Evolutionary conservation across 345 rosid genomes (phyloP), one percentile per base, ranked within the genome.

Genomic region (Linum trigynum): DNA sequence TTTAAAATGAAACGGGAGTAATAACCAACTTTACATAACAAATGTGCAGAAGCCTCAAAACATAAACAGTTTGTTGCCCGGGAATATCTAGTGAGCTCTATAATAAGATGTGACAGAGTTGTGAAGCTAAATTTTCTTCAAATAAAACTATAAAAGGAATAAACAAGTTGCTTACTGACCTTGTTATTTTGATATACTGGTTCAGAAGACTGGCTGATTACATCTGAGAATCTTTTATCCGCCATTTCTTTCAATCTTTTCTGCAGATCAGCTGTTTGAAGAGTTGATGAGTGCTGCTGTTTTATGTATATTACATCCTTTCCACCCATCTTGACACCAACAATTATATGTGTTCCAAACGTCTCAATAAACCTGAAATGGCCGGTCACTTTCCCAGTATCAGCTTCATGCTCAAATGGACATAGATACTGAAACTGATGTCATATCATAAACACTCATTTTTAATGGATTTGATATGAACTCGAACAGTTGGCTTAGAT

Each of bases 301-400:
- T 92, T 90, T 59, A 88, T 73, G 71, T 82, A 88, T 71, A 92
- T 79, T 48, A 92, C 98, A 77, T 89, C 97, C 80, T 90, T 89
- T 62, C 95, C 98, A 71, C 98, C 98, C 95, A 89, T 89, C 80
- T 89, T 89, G 62, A 92, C 82, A 65, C 96, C 88, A 76, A 86
- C 89, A 66, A 89, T 79, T 57, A 92, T 77, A 82, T 92, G 98
- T 5, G 98, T 92, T 39, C 98, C 98, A 76, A 74, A 92, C 14
- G 48, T 79, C 71, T 92, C 87, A 63, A 92, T 85, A 75, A 92
- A 92, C 79, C 96, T 92, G 82, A 61, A 67, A 80, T 5, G 35
- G 38, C 15, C 40, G 40, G 16, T 55, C 57, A 62, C 0, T 57
- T 17, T 56, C 64, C 66, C 17, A 50, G 12, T 59, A 53, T 65